A percentile compares a stretch with the other conserved stretches of the same genome.
These are phyloP conservation scores for Adansonia madagascariensis DNA, from an alignment of 441 rosid species.

Conservation along the genomic window DNA sequence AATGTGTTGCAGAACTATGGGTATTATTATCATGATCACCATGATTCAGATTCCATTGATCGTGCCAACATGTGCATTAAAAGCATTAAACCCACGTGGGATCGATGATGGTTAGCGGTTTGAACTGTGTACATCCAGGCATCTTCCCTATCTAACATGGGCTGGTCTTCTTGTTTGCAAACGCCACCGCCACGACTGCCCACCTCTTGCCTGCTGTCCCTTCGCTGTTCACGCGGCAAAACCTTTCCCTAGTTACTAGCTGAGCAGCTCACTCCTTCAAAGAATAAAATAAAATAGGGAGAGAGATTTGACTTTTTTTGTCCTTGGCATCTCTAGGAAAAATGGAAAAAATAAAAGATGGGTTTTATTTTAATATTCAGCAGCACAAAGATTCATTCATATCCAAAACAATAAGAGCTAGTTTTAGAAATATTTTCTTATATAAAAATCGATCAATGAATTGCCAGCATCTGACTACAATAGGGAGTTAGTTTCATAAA, in stretches of 20 bases:
- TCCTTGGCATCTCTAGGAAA: not conserved
- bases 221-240: constrained; percentile 38
- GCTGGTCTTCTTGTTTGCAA: not conserved
- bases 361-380: not conserved
- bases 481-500: constrained; percentile 17
- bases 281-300: not conserved
- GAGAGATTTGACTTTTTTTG: not conserved
- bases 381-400: not conserved
- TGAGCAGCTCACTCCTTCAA: not conserved
- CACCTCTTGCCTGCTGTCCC: constrained; percentile 32
- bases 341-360: not conserved
- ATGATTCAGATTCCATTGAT: constrained; percentile 5
- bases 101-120: not conserved
- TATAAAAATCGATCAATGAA: constrained; percentile 30
- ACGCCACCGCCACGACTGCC: constrained; percentile 22
- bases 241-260: not conserved
- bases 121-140: not conserved
- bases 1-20: not conserved
- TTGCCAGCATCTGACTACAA: constrained; percentile 23
- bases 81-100: constrained; percentile 29
- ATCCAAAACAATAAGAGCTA: not conserved
- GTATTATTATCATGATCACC: not conserved
- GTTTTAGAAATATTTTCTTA: not conserved
- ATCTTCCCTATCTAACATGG: not conserved
- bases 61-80: constrained; percentile 43